A percentile compares a stretch with the other conserved stretches of the same genome.
Evolutionary conservation across 2,329 filamentous ascomycete species (phyloP).

Genomic region (Nothomitra cinnamomea): DNA sequence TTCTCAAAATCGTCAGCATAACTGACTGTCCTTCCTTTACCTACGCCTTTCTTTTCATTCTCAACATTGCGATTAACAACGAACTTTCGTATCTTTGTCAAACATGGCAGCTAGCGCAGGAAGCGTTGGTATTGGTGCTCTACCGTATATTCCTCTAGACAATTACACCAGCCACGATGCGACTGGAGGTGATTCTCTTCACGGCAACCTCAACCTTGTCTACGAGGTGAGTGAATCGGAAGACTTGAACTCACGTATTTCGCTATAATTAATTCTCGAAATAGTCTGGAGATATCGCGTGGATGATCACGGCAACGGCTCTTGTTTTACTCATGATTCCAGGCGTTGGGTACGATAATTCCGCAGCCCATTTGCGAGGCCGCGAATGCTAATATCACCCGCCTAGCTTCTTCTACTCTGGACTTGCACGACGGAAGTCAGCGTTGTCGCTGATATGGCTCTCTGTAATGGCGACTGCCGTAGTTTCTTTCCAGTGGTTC

Average conservation of each 20-base stretch:
- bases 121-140: no score
- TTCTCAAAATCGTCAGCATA: background rate
- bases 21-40: constrained; percentile 1
- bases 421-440: constrained; percentile 75
- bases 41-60: background rate
- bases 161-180: constrained; percentile 47
- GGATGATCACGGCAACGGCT: constrained; percentile 59
- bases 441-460: constrained; percentile 76
- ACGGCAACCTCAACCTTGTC: constrained; percentile 63
- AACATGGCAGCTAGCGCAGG: background rate
- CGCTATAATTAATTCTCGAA: background rate
- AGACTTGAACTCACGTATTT: background rate
- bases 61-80: background rate
- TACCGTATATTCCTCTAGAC: constrained; percentile 14
- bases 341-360: constrained; percentile 47
- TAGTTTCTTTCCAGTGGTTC: constrained; percentile 85
- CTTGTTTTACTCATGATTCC: constrained; percentile 87
- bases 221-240: constrained; percentile 45
- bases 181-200: constrained; percentile 49
- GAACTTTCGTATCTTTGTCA: background rate
- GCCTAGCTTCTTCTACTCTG: constrained; percentile 74
- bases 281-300: constrained; percentile 66
- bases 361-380: background rate
- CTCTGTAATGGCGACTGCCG: constrained; percentile 61
- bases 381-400: constrained; percentile 7